phyloP scores from a whole-genome alignment of 2,329 filamentous ascomycete genomes.

The Xylariomycetidae sp. region DNA sequence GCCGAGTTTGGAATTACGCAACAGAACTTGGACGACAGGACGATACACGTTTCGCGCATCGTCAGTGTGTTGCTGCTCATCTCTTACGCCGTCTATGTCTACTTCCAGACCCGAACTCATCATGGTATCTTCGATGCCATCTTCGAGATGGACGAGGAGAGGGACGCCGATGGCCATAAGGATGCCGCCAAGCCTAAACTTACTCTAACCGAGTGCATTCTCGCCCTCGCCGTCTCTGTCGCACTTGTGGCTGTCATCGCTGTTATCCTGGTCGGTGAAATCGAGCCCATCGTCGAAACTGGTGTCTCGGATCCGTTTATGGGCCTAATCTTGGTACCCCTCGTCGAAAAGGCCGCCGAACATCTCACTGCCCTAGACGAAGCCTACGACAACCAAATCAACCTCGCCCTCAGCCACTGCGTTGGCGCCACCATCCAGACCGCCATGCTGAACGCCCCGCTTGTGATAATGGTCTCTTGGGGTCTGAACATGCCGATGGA shows the following conservation, averaged over 20 bases:
- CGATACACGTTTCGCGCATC: conserved; percentile 62
- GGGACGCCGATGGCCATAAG: conserved; percentile 57
- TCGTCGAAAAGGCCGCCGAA: conserved; percentile 83
- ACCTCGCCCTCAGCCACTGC: conserved; percentile 79
- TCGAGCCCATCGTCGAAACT: conserved; percentile 49
- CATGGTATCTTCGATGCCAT: conserved; percentile 71
- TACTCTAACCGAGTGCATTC: conserved; percentile 65
- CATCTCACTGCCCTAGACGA: conserved; percentile 81
- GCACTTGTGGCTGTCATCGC: conserved; percentile 68
- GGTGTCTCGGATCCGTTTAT: conserved; percentile 48
- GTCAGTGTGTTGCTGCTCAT: conserved; percentile 65
- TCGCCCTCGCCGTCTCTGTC: conserved; percentile 60
- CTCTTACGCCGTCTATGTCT: conserved; percentile 60
- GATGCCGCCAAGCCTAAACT: conserved; percentile 60
- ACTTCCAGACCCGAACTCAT: conserved; percentile 71
- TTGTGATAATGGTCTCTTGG: conserved; percentile 82
- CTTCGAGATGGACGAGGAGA: conserved; percentile 63
- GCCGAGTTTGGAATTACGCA: conserved; percentile 17
- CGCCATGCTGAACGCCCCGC: conserved; percentile 77
- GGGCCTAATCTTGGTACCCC: conserved; percentile 70
- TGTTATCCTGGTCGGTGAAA: conserved; percentile 67
- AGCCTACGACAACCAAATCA: conserved; percentile 78
- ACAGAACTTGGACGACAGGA: conserved; percentile 41
- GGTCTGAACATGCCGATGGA: conserved; percentile 64
- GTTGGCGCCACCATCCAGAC: conserved; percentile 86